Conservation (phyloP, 208 protist species). For the Trichomonas tenax region DNA sequence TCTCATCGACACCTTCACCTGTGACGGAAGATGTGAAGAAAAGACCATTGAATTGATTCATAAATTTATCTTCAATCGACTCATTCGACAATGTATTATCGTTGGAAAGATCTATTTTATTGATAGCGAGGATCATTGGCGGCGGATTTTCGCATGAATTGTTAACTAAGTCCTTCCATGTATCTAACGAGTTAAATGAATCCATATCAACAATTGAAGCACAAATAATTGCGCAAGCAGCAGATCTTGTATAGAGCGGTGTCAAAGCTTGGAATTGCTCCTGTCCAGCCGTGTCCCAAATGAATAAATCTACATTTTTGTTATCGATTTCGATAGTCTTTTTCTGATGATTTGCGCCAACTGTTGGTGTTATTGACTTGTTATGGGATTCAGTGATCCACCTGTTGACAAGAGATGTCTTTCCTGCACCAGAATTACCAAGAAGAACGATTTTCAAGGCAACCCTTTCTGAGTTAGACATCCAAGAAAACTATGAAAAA, state of each 20-base stretch:
- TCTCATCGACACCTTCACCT: neutral
- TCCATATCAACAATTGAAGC: neutral
- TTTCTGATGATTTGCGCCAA: constrained; percentile 6
- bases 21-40: neutral
- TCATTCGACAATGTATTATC: neutral
- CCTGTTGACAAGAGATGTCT: neutral
- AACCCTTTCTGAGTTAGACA: neutral
- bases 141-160: neutral
- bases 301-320: neutral
- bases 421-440: neutral
- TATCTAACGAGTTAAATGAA: neutral
- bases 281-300: neutral
- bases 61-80: neutral
- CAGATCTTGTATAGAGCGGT: neutral
- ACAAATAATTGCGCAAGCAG: neutral
- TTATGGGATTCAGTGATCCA: neutral
- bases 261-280: neutral
- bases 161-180: neutral
- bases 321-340: neutral
- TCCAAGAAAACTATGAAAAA: neutral
- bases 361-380: neutral
- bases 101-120: neutral
- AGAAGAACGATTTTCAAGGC: neutral
- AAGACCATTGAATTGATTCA: neutral
- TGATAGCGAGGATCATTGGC: neutral